Conservation (phyloP, 768 basidiomycete genomes). For the Lentinula sp. region DNA sequence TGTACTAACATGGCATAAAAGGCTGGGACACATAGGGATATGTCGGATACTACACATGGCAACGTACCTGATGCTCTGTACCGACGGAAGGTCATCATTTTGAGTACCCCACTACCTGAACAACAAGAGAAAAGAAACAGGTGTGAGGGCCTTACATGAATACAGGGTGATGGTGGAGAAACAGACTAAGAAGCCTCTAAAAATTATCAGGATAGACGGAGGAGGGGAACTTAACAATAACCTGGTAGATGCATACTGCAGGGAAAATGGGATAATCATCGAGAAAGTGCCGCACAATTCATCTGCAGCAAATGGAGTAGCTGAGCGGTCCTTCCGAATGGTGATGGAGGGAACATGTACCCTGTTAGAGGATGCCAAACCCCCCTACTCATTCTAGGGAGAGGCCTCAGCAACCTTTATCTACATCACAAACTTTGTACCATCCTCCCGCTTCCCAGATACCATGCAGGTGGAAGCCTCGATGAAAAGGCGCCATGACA, state of each 20-base stretch:
- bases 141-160: constrained; percentile 11
- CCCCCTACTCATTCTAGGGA: not conserved
- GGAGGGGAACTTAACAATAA: constrained; percentile 22
- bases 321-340: constrained; percentile 15
- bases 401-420: not conserved
- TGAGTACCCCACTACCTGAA: constrained; percentile 14
- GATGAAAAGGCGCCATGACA: not conserved
- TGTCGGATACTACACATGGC: constrained; percentile 11
- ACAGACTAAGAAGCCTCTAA: constrained; percentile 12
- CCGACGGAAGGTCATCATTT: constrained; percentile 14
- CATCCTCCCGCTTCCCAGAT: not conserved
- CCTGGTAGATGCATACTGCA: constrained; percentile 13
- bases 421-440: not conserved
- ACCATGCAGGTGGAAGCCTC: not conserved
- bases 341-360: constrained; percentile 13
- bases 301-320: constrained; percentile 20
- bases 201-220: constrained; percentile 15
- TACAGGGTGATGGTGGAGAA: constrained; percentile 12
- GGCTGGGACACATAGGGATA: constrained; percentile 10
- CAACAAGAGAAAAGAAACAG: constrained; percentile 16
- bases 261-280: constrained; percentile 14
- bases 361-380: not conserved
- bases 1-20: not conserved
- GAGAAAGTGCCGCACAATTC: constrained; percentile 16
- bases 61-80: constrained; percentile 18